A percentile compares a stretch with the other conserved stretches of the same genome.
phyloP scores from a whole-genome alignment of 2,329 filamentous ascomycete genomes.

The Aspergillus proliferans region DNA sequence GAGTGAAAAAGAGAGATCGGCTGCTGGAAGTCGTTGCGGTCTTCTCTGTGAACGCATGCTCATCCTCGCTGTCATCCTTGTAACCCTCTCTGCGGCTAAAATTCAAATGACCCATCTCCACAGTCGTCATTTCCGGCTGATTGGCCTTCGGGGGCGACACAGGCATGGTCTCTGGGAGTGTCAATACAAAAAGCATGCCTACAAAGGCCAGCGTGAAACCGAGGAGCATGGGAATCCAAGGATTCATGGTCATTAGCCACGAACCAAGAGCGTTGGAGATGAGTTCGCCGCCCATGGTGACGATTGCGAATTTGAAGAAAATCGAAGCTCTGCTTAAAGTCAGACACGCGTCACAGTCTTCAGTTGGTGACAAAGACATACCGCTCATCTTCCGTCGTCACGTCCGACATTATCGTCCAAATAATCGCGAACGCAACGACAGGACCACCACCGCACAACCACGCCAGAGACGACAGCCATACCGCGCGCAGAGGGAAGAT shows the following conservation, averaged over 20 bases:
- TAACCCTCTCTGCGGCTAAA: slow-evolving; percentile 13
- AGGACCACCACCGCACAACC: slow-evolving; percentile 43
- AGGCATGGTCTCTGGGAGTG: slow-evolving; percentile 37
- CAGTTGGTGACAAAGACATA: slow-evolving; percentile 6
- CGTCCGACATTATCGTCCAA: slow-evolving; percentile 47
- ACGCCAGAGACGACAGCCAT: slow-evolving; percentile 44
- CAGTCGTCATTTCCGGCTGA: background rate
- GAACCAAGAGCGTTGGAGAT: slow-evolving; percentile 34
- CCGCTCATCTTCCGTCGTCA: slow-evolving; percentile 43
- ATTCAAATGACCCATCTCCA: slow-evolving; percentile 27
- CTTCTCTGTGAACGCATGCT: slow-evolving; percentile 7
- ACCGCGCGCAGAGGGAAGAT: slow-evolving; percentile 41
- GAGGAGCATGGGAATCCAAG: slow-evolving; percentile 36
- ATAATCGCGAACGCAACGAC: slow-evolving; percentile 43
- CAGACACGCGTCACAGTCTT: slow-evolving; percentile 17
- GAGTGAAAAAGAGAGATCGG: slow-evolving; percentile 10
- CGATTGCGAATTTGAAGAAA: slow-evolving; percentile 37
- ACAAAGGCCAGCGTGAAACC: slow-evolving; percentile 29
- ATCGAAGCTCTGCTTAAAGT: slow-evolving; percentile 26
- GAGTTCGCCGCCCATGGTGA: slow-evolving; percentile 35
- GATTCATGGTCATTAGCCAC: slow-evolving; percentile 35
- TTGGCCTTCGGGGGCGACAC: slow-evolving; percentile 1
- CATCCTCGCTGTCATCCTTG: slow-evolving; percentile 3
- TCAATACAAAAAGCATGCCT: slow-evolving; percentile 27
- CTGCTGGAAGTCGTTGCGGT: slow-evolving; percentile 5